phyloP scores from a whole-genome alignment of 2,329 filamentous ascomycete species.

The Aureobasidium sp. region DNA sequence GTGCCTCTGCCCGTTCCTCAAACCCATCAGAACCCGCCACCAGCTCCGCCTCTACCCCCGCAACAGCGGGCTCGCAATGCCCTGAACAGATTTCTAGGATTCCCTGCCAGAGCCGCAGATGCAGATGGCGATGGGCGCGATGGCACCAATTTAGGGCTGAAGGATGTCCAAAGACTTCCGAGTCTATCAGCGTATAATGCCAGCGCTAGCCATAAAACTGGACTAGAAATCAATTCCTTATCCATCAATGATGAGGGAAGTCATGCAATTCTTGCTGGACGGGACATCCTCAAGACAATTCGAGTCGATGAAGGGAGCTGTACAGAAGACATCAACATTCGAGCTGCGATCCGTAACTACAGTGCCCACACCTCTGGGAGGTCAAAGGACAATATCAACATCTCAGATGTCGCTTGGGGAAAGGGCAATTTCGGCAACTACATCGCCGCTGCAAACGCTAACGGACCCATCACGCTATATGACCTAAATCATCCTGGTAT shows the following conservation, averaged over 20 bases:
- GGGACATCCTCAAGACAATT: constrained; percentile 60
- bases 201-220: constrained; percentile 56
- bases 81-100: constrained; percentile 47
- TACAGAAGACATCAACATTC: constrained; percentile 57
- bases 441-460: constrained; percentile 58
- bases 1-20: constrained; percentile 15
- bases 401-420: constrained; percentile 62
- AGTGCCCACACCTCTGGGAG: constrained; percentile 16
- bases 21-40: constrained; percentile 14
- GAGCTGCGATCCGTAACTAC: constrained; percentile 50
- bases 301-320: constrained; percentile 51
- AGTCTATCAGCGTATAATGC: constrained; percentile 35
- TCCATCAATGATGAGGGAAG: constrained; percentile 58
- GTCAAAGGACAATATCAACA: constrained; percentile 47
- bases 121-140: constrained; percentile 33
- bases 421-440: constrained; percentile 53
- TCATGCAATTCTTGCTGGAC: constrained; percentile 58
- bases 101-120: constrained; percentile 43
- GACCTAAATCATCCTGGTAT: constrained; percentile 55
- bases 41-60: constrained; percentile 19
- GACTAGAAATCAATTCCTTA: constrained; percentile 55
- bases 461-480: constrained; percentile 59
- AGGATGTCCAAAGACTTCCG: constrained; percentile 13
- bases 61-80: constrained; percentile 26
- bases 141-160: constrained; percentile 23